Evolutionary conservation across 73 alveolate species (phyloP), one percentile per base, ranked within the genome.

Genomic region (Diophrys sp.): DNA sequence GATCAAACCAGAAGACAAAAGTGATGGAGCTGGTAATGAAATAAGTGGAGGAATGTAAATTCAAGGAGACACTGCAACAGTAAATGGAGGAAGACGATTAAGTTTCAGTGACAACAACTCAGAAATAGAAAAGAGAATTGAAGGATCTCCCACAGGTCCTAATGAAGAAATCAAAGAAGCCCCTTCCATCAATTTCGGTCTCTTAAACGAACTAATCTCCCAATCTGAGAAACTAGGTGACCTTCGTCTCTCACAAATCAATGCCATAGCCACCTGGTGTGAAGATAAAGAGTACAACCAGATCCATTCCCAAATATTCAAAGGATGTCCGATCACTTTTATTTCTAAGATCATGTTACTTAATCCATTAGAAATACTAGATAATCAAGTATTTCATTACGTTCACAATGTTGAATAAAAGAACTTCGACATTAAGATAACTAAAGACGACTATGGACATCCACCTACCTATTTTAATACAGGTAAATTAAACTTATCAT

Each of bases 1-100:
- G 25, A 33, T 0, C 28, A 33, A 14, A 1, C 5, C 69, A 2
- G n/a, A 29, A 23, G 2, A 2, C 14, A 28, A 28, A 23, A 33
- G 23, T 33, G 33, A 33, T 2, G 23, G 23, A 53, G 23, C 11
- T 53, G 67, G 24, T 53, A 66, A 1, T 2, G 1, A 26, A 14
- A 44, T 5, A 14, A 54, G 23, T 54, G 23, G 5, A 23, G 29
- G 28, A n/a, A 23, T 66, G 33, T 33, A 33, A 33, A 71, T 31
- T n/a, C 25, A 33, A 33, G 2, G 79, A 71, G 30, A 68, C n/a
- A 24, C 70, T 32, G 33, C 70, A 71, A 33, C 70, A 71, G 29
- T 66, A 71, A 32, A 68, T 32, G 79, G 79, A 71, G 56, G 77
- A 29, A 23, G 56, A 70, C 8, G 56, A 30, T 33, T 33, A 71